These are phyloP conservation scores for Colletotrichum theobromicola DNA, from an alignment of 2,329 filamentous ascomycete genomes.

Conservation along the genomic window DNA sequence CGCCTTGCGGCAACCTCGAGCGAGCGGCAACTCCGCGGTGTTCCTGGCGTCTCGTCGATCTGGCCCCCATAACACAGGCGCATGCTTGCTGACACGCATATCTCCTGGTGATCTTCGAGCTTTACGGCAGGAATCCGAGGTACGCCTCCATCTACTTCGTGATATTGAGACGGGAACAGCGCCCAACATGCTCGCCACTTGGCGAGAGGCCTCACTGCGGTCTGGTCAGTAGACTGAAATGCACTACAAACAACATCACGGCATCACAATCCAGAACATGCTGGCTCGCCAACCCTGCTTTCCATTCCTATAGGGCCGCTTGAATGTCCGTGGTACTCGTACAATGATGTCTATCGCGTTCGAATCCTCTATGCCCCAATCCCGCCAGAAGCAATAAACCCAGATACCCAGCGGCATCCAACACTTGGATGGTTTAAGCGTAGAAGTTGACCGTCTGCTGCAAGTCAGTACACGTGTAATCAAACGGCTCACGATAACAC, in stretches of 20 bases:
- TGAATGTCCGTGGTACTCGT: slow-evolving; percentile 21
- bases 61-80: not conserved
- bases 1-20: not conserved
- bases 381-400: slow-evolving; percentile 17
- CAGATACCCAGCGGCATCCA: slow-evolving; percentile 10
- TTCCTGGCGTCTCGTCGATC: not conserved
- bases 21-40: not conserved
- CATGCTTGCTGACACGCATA: not conserved
- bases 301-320: slow-evolving; percentile 21
- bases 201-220: slow-evolving; percentile 7
- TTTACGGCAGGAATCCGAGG: not conserved
- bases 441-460: slow-evolving; percentile 63
- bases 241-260: not conserved
- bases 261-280: not conserved
- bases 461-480: slow-evolving; percentile 26
- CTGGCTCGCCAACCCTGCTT: slow-evolving; percentile 9
- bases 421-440: slow-evolving; percentile 39
- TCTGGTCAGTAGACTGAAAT: not conserved
- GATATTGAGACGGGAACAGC: not conserved
- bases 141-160: not conserved
- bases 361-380: slow-evolving; percentile 21
- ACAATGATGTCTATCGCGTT: slow-evolving; percentile 23
- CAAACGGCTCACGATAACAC: slow-evolving; percentile 30
- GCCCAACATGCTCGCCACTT: slow-evolving; percentile 2
- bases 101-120: not conserved